Evolutionary conservation across 345 rosid genomes (phyloP), one percentile per base, ranked within the genome.

Genomic region (Abelmoschus esculentus): DNA sequence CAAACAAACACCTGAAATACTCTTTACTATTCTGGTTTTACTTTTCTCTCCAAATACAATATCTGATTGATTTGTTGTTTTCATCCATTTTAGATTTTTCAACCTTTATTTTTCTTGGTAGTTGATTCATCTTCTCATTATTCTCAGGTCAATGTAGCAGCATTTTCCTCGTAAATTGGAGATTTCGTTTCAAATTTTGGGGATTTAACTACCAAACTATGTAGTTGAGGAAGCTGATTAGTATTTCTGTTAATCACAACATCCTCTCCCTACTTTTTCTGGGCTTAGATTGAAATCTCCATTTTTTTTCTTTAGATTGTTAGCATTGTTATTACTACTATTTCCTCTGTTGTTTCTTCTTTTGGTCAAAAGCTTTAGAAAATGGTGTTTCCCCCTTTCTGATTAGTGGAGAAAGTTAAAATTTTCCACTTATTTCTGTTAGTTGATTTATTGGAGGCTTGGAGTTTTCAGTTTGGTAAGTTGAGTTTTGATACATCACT

Each of bases 81-180:
- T 8, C 50, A 13, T 7, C 8, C 50, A 13, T 63, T 10, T 47
- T 9, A 6, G 55, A 14, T 50, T 0, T 40, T 40, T 7, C 53
- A 47, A 47, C 53, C 3, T 40, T 42, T 13, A 29, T 47, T 55
- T 50, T 10, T 58, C 4, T 69, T 73, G 56, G 31, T 31, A 5
- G 67, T 8, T 12, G 59, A 58, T 61, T 36, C 67, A 19, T 54
- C 59, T 6, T 61, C 66, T 11, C 2, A 49, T 13, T 14, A 6
- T 3, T 63, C 12, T 44, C 54, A 36, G 76, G 78, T 82, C 85
- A 13, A 6, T 6, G 83, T 52, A 71, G 67, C 66, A 69, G 44
- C 52, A 32, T 68, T 58, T 40, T 18, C 19, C 13, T 55, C 15
- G 13, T 11, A 17, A 36, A 53, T 69, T 71, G 60, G 75, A 75